Conservation (phyloP, 768 basidiomycete species). For the Cyclocybe aegerita region DNA sequence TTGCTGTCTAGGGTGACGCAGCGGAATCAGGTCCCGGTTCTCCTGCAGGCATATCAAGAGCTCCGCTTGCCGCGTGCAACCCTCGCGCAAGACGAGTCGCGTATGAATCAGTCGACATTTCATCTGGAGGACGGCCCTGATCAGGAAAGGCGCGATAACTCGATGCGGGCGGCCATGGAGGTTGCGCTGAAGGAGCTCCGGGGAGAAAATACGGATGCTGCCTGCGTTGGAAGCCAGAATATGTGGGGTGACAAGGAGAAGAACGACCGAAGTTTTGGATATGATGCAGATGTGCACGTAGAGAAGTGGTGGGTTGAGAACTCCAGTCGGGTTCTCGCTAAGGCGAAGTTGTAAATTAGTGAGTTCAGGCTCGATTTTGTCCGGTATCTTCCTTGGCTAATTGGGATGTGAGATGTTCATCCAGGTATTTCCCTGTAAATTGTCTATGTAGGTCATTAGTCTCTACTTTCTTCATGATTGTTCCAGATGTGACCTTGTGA, state of each 20-base stretch:
- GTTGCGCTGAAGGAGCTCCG: conserved; percentile 26
- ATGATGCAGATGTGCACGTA: conserved; percentile 52
- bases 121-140: conserved; percentile 55
- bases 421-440: neutral
- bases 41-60: conserved; percentile 51
- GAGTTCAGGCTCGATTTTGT: no score
- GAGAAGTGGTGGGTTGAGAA: conserved; percentile 45
- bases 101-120: conserved; percentile 52
- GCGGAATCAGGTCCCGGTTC: conserved; percentile 34
- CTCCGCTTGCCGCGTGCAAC: conserved; percentile 52
- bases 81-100: conserved; percentile 46
- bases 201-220: conserved; percentile 9
- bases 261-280: conserved; percentile 46
- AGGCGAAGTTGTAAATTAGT: conserved; percentile 5
- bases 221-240: conserved; percentile 39
- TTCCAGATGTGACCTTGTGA: no score
- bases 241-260: conserved; percentile 59
- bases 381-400: neutral
- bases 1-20: conserved; percentile 47
- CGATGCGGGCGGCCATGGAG: conserved; percentile 51
- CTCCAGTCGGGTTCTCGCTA: neutral
- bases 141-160: conserved; percentile 49
- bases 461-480: no score
- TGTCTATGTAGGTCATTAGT: neutral
- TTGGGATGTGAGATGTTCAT: neutral